phyloP scores from a whole-genome alignment of 1,284 basidiomycete species.

The Cryptococcus sp. region DNA sequence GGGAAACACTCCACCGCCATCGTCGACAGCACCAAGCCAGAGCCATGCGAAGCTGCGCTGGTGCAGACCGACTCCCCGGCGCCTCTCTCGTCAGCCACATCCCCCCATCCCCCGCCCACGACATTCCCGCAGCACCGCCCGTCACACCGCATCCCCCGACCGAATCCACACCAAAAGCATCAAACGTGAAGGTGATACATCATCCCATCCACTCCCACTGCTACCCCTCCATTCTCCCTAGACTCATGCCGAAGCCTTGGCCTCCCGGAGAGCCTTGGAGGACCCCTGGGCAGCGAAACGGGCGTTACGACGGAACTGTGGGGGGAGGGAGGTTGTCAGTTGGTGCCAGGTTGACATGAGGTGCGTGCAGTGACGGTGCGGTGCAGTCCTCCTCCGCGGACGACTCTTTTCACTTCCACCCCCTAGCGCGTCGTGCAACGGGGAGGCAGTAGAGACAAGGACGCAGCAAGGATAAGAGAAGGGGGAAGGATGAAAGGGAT shows the following conservation, averaged over 20 bases:
- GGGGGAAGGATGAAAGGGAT: background rate
- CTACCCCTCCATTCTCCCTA: conserved; percentile 7
- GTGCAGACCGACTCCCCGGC: too few relatives aligned
- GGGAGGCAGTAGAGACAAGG: too few relatives aligned
- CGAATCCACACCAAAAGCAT: background rate
- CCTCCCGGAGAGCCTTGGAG: conserved; percentile 47
- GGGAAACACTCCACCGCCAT: too few relatives aligned
- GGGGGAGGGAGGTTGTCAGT: background rate
- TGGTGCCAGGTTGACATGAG: background rate
- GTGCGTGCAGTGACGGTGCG: background rate
- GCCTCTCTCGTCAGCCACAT: too few relatives aligned
- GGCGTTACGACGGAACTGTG: conserved; percentile 52
- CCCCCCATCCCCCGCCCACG: too few relatives aligned
- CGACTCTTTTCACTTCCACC: background rate
- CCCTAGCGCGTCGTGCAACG: background rate
- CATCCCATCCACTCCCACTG: conserved; percentile 3
- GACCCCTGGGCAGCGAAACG: conserved; percentile 51
- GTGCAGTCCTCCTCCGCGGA: background rate
- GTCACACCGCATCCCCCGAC: too few relatives aligned
- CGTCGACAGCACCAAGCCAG: too few relatives aligned
- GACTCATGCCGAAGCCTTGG: conserved; percentile 33
- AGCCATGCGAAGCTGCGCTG: too few relatives aligned
- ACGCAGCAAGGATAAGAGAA: background rate
- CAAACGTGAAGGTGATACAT: conserved; percentile 15
- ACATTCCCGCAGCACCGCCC: too few relatives aligned